Evolutionary conservation across 345 rosid species (phyloP).

Genomic region (Populus euphratica): DNA sequence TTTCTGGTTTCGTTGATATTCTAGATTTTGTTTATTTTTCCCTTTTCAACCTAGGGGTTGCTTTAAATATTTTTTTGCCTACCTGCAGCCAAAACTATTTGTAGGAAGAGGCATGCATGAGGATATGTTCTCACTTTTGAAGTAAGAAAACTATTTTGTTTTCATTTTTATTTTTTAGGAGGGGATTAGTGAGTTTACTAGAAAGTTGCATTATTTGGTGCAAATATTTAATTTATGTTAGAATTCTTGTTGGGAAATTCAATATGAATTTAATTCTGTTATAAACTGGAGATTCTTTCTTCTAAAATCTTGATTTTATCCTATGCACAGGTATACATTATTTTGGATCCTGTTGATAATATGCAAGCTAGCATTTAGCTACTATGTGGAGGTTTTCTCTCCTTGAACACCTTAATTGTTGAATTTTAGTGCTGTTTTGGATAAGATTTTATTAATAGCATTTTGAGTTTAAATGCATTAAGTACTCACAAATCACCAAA

Average conservation of each 20-base stretch:
- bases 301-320: constrained; percentile 14
- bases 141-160: constrained; percentile 46
- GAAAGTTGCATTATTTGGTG: not conserved
- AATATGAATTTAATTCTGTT: constrained; percentile 1
- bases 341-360: constrained; percentile 90
- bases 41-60: not conserved
- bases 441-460: not conserved
- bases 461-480: not conserved
- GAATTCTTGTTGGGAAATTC: not conserved
- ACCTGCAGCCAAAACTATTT: constrained; percentile 79
- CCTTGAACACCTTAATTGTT: constrained; percentile 13
- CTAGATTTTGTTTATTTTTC: not conserved
- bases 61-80: not conserved
- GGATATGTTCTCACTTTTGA: constrained; percentile 73
- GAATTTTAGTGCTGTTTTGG: constrained; percentile 1
- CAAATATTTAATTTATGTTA: not conserved
- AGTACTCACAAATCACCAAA: not conserved
- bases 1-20: not conserved
- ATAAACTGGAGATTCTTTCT: constrained; percentile 6
- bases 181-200: not conserved
- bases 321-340: constrained; percentile 69
- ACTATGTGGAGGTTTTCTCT: constrained; percentile 80
- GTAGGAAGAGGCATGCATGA: constrained; percentile 99
- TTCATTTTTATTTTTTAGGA: not conserved
- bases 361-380: constrained; percentile 96